Evolutionary conservation across 1,139 yeast species (phyloP), one percentile per base, ranked within the genome.

Genomic region (Suhomyces wounanorum): DNA sequence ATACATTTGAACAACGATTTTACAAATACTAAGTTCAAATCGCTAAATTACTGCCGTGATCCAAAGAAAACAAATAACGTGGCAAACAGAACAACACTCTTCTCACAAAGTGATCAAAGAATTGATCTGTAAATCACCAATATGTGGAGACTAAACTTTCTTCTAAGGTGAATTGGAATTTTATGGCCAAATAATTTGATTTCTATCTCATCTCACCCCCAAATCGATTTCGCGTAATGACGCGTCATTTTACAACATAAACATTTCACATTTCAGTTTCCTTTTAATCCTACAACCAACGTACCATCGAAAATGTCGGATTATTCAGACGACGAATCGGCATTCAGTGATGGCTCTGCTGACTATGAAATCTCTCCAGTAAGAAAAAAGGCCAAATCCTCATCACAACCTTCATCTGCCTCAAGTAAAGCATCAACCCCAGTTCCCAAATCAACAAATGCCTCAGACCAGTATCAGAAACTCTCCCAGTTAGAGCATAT

Each of bases 401-500:
- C 44, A 9, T 45, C 48, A 5, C 48, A 40, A 25, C 11, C 44
- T 9, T 21, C 48, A 2, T 45, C 48, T 3, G 25, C 37, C 6
- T 33, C 44, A 3, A 40, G 44, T 30, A 40, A 45, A 30, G 37
- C 48, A 4, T 36, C 48, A 13, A 45, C 44, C 13, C 48, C 48
- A 9, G 3, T n/a, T 6, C 28, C 43, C 28, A 44, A 42, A 23
- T 28, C 40, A 23, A 31, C 31, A 4, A 67, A 60, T 58, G 80
- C 80, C 5, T 87, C 97, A 8, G 88, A 87, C 47, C 94, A 89
- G 61, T 95, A 95, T 70, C 98, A 94, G 69, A 89, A 89, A 70
- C 83, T 95, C 49, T 86, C 97, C 3, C 99, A 92, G 70, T 77
- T 95, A 61, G 98, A 95, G 65, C 99, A 95, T 79, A 94, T 95